Conservation (phyloP, 345 rosid species). For the Eucalyptus coolabah region DNA sequence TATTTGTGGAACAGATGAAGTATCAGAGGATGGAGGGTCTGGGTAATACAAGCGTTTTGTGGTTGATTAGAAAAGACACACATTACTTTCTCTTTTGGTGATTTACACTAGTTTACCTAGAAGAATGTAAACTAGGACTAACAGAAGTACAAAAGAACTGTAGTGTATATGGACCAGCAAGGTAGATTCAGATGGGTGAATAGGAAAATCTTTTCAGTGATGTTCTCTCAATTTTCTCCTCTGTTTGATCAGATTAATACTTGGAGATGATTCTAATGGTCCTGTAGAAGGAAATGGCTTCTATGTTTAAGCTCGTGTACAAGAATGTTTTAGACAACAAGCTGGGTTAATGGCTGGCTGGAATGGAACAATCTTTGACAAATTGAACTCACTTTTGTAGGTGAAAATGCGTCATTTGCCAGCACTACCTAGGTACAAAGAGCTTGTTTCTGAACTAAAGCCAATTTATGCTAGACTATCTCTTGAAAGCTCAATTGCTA, state of each 20-base stretch:
- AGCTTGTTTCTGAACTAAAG: constrained; percentile 61
- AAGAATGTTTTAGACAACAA: background rate
- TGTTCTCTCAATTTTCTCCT: background rate
- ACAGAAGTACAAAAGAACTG: background rate
- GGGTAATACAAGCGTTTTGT: background rate
- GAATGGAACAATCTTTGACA: background rate
- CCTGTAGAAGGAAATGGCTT: background rate
- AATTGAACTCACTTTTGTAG: constrained; percentile 9
- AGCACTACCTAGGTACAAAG: constrained; percentile 55
- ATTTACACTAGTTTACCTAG: background rate
- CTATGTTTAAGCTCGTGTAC: background rate
- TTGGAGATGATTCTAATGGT: background rate
- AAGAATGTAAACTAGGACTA: background rate
- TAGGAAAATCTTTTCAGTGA: background rate
- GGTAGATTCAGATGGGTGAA: background rate
- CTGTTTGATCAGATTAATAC: background rate
- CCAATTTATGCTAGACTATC: constrained; percentile 63
- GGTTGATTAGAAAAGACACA: background rate
- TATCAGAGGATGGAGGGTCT: background rate
- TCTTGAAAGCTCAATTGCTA: constrained; percentile 42
- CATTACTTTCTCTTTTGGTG: background rate
- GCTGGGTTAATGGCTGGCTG: background rate
- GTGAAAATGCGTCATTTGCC: constrained; percentile 48
- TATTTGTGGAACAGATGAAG: background rate
- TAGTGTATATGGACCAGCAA: background rate